Evolutionary conservation across 2,329 filamentous ascomycete genomes (phyloP), one percentile per base, ranked within the genome.

Genomic region (Pezicula neosporulosa): DNA sequence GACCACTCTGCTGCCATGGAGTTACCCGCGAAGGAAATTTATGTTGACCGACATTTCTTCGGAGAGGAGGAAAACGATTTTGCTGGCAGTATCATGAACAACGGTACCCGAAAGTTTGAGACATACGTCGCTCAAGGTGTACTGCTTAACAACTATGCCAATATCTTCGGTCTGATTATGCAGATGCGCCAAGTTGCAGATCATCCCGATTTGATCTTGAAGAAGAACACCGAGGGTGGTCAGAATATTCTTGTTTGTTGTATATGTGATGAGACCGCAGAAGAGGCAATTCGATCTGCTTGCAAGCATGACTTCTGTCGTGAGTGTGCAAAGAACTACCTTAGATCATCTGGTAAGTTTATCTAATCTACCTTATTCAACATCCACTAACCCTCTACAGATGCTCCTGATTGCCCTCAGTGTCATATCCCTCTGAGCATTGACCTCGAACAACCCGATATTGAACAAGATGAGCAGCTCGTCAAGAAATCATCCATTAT

Each of bases 81-180:
- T 67, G 95, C 93, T 33, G 83, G 84, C 50, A 96, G 90, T 62
- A 96, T 99, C 75, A 99, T 97, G 90, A 90, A 85, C 15, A 96
- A 89, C 65, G 87, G 89, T 7, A 82, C 86, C 52, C 87, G 94
- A 55, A 86, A 91, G 62, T 99, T 97, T 60, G 90, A 97, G 65
- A 97, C 92, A 0, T 99, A 97, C 60, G 94, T 97, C 36, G 87
- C 90, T 16, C 89, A 91, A 57, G 92, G 91, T 73, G 93, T 97
- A 18, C 83, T 99, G 70, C 80, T 99, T 55, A 91, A 97, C 76
- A 96, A 97, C 67, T 97, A 97, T 61, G 94, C 94, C 73, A 99
- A 99, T 68, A 97, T 99, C 58, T 99, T 99, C 63, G 93, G 92
- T 65, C 80, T 99, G 50, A 97, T 99, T 65, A 97, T 97, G 90